Percentiles rank a stretch among this genome's conserved stretches.
These are phyloP conservation scores for Ocimum tenuiflorum DNA, from an alignment of 257 asterid species.

Conservation along the genomic window DNA sequence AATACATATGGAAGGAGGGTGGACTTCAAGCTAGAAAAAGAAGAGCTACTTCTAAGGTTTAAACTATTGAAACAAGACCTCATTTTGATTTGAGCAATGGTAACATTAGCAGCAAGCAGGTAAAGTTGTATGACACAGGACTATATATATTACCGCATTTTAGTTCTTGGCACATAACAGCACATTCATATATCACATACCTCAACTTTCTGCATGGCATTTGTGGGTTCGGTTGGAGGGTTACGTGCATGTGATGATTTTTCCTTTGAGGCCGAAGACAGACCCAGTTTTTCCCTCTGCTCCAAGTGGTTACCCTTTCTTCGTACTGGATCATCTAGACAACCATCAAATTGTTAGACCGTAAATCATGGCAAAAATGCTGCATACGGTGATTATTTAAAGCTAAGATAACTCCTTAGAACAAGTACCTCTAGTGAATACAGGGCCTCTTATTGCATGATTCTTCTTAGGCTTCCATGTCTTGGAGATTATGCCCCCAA, in stretches of 20 bases:
- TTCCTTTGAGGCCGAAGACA: constrained; percentile 57
- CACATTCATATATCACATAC: constrained; percentile 27
- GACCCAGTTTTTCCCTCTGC: constrained; percentile 77
- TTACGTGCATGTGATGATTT: constrained; percentile 35
- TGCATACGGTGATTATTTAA: no score
- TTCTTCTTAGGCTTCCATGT: constrained; percentile 90
- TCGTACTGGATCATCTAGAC: constrained; percentile 60
- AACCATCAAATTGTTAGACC: constrained; percentile 22
- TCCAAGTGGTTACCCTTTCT: constrained; percentile 78
- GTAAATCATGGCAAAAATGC: constrained; percentile 6
- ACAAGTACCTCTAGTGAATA: constrained; percentile 41
- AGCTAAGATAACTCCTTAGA: neutral
- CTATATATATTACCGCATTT: neutral
- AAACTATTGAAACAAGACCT: neutral
- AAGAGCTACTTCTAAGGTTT: neutral
- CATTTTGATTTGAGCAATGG: neutral
- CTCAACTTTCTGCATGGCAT: constrained; percentile 80
- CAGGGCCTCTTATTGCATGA: constrained; percentile 64
- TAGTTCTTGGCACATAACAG: neutral
- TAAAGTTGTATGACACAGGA: neutral
- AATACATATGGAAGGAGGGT: no score
- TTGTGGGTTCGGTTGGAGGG: constrained; percentile 53
- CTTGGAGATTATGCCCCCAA: constrained; percentile 84
- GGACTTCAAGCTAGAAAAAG: neutral
- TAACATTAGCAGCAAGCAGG: neutral